A percentile compares a stretch with the other conserved stretches of the same genome.
These are phyloP conservation scores for Phytophthora melonis DNA, from an alignment of 352 stramenopile species.

Conservation along the genomic window DNA sequence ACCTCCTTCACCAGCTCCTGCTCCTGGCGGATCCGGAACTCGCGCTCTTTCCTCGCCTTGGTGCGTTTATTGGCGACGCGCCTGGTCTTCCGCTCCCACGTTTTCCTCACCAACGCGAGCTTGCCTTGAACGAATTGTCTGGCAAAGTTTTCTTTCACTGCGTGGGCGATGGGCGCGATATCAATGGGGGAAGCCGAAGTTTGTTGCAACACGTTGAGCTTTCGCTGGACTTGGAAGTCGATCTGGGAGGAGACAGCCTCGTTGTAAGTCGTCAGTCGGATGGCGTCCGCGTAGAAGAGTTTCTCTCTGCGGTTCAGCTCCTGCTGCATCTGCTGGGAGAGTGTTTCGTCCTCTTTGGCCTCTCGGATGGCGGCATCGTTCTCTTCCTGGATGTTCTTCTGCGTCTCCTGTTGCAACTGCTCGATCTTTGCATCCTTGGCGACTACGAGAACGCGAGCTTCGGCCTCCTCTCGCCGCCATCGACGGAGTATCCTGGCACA, in stretches of 20 bases:
- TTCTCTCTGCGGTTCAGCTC: slow-evolving; percentile 52
- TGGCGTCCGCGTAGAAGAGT: slow-evolving; percentile 61
- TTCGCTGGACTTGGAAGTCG: slow-evolving; percentile 71
- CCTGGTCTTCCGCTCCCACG: slow-evolving; percentile 73
- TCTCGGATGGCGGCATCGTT: slow-evolving; percentile 42
- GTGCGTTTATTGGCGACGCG: slow-evolving; percentile 55
- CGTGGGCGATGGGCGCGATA: slow-evolving; percentile 32
- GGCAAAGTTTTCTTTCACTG: slow-evolving; percentile 66
- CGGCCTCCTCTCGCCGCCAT: slow-evolving; percentile 47
- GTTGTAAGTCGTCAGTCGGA: slow-evolving; percentile 75
- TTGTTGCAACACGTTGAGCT: slow-evolving; percentile 45
- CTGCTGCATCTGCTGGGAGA: slow-evolving; percentile 43
- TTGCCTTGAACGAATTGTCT: slow-evolving; percentile 63
- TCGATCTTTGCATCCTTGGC: slow-evolving; percentile 51
- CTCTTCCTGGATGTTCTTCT: slow-evolving; percentile 47
- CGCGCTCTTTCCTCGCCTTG: slow-evolving; percentile 54
- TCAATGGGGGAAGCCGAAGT: background rate
- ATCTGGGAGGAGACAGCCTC: slow-evolving; percentile 69
- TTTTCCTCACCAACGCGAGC: slow-evolving; percentile 71
- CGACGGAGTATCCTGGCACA: slow-evolving; percentile 47
- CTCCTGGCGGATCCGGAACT: slow-evolving; percentile 67
- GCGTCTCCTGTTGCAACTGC: slow-evolving; percentile 56
- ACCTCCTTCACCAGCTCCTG: slow-evolving; percentile 52
- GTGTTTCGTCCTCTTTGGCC: slow-evolving; percentile 44
- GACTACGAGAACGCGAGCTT: slow-evolving; percentile 40